These are phyloP conservation scores for Hansenula sp. DNA, from an alignment of 1,139 yeast genomes.

Conservation along the genomic window DNA sequence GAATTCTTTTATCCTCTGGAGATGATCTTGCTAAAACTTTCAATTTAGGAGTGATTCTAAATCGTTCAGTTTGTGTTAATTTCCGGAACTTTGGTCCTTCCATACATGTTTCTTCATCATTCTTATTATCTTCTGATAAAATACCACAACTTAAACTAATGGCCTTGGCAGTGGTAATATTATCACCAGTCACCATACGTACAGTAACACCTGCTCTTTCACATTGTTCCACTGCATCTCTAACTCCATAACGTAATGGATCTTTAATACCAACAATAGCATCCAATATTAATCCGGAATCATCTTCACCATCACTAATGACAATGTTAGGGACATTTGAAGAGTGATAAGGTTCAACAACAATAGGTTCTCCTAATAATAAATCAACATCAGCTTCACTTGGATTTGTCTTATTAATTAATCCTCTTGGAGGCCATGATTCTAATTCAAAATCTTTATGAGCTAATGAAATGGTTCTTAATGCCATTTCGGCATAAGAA, in stretches of 20 bases:
- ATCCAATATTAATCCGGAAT: slow-evolving; percentile 49
- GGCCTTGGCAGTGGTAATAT: slow-evolving; percentile 83
- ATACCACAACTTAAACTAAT: slow-evolving; percentile 87
- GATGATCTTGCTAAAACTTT: slow-evolving; percentile 90
- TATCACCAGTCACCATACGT: slow-evolving; percentile 98
- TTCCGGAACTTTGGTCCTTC: slow-evolving; percentile 90
- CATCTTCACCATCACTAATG: slow-evolving; percentile 20
- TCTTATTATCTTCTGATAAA: slow-evolving; percentile 46
- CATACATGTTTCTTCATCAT: slow-evolving; percentile 65
- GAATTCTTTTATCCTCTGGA: slow-evolving; percentile 88
- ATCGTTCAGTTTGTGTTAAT: slow-evolving; percentile 55
- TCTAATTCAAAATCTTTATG: slow-evolving; percentile 59
- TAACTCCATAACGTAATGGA: slow-evolving; percentile 90
- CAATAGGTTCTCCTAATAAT: slow-evolving; percentile 33
- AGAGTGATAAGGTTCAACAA: slow-evolving; percentile 11
- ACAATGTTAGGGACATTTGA: slow-evolving; percentile 22
- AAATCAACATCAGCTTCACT: slow-evolving; percentile 45
- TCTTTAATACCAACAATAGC: slow-evolving; percentile 90
- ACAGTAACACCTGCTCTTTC: slow-evolving; percentile 89
- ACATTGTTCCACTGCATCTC: slow-evolving; percentile 81
- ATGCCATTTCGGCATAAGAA: slow-evolving; percentile 67
- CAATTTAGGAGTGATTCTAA: slow-evolving; percentile 60
- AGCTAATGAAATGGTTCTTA: slow-evolving; percentile 82
- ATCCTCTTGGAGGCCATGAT: slow-evolving; percentile 65
- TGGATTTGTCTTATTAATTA: slow-evolving; percentile 26